Evolutionary conservation across 164 flowering plant species (phyloP).

Genomic region (Santalum album): DNA sequence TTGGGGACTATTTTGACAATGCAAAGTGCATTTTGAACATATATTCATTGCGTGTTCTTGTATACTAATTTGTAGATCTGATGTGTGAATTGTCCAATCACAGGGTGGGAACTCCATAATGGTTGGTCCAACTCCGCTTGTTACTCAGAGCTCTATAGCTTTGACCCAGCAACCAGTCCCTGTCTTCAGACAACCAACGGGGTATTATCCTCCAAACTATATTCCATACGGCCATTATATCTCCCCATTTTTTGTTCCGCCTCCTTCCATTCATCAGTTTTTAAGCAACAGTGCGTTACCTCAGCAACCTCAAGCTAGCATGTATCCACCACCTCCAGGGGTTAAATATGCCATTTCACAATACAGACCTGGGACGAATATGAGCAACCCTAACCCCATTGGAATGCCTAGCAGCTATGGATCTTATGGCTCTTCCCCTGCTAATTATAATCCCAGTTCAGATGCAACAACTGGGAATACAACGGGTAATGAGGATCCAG

Average conservation of each 20-base stretch:
- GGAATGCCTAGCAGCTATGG: conserved; percentile 61
- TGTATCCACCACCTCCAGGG: conserved; percentile 55
- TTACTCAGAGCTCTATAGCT: conserved; percentile 54
- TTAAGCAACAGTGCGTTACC: conserved; percentile 66
- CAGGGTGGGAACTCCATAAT: conserved; percentile 67
- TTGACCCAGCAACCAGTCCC: conserved; percentile 73
- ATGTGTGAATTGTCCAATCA: conserved; percentile 9
- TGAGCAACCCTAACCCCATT: conserved; percentile 50
- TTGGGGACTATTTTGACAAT: no score
- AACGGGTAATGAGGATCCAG: conserved; percentile 56
- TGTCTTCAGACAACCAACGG: conserved; percentile 68
- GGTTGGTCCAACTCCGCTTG: conserved; percentile 54
- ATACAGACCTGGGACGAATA: conserved; percentile 55
- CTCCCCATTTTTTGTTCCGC: conserved; percentile 67
- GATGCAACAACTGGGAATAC: conserved; percentile 51
- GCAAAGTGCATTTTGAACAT: no score
- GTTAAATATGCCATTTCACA: conserved; percentile 67
- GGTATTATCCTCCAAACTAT: conserved; percentile 74
- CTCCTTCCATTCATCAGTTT: conserved; percentile 69
- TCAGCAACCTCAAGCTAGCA: conserved; percentile 63
- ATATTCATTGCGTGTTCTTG: not conserved
- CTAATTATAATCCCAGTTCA: conserved; percentile 57
- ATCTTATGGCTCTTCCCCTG: conserved; percentile 47
- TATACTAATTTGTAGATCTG: not conserved
- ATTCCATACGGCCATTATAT: conserved; percentile 64